phyloP scores from a whole-genome alignment of 345 rosid species.

The Ceriops zippeliana region DNA sequence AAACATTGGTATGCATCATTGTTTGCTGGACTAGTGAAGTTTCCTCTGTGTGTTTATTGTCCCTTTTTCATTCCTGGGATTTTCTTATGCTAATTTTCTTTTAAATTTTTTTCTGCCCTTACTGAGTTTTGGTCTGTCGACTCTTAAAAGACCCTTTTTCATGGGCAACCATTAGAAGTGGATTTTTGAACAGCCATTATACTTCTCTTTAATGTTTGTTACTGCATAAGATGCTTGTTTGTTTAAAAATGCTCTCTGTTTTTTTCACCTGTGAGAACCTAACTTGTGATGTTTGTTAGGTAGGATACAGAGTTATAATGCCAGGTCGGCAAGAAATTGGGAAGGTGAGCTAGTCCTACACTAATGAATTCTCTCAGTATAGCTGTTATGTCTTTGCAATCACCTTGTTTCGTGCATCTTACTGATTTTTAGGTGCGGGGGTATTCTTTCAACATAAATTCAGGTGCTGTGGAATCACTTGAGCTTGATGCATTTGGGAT shows the following conservation, averaged over 20 bases:
- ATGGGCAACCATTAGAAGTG: background rate
- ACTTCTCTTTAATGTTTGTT: background rate
- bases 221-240: background rate
- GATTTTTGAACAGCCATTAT: background rate
- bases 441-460: conserved; percentile 67
- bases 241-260: background rate
- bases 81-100: background rate
- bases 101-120: background rate
- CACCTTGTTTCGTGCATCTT: background rate
- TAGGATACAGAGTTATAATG: conserved; percentile 80
- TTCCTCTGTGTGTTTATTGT: background rate
- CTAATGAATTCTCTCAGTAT: conserved; percentile 6
- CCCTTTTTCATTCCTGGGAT: background rate
- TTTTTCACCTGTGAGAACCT: conserved; percentile 17
- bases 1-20: conserved; percentile 59
- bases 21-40: background rate
- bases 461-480: conserved; percentile 72
- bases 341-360: conserved; percentile 45
- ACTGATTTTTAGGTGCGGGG: conserved; percentile 61
- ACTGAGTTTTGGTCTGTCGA: background rate
- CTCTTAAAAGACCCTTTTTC: background rate
- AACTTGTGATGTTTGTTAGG: conserved; percentile 46
- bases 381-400: background rate
- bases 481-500: conserved; percentile 90
- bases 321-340: conserved; percentile 57